Evolutionary conservation across 2,329 filamentous ascomycete genomes (phyloP), one percentile per base, ranked within the genome.

Genomic region (Cladosporium sp.): DNA sequence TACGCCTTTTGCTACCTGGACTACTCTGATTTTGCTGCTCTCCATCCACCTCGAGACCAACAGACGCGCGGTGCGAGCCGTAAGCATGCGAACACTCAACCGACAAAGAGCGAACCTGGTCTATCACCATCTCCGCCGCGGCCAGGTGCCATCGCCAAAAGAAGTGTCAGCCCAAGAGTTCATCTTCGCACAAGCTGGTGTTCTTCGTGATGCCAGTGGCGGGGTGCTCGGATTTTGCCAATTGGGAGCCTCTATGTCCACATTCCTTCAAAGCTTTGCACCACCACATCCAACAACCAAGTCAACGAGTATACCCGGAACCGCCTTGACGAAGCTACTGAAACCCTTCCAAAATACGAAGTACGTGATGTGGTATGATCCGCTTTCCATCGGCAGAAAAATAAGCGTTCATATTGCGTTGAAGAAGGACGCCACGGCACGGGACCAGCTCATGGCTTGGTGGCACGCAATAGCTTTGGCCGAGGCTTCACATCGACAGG

Each of bases 81-180:
- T 99, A 15, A 86, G 85, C 70, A 90, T 97, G 87, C 83, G 84
- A 39, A 90, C 85, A 6, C 79, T 97, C 37, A 97, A 96, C 74
- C 83, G 90, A 20, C 92, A 97, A 73, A 84, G 94, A 37, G 89
- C 92, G 1, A 90, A 88, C 50, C 85, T 97, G 19, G 79, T 96
- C 1, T 87, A 92, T 66, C 81, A 84, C 40, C 71, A 88, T 4
- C 63, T 82, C 12, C 69, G 68, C 5, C 62, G 69, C 34, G 72
- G 68, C 22, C 73, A 69, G 11, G 74, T 89, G 1, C 78, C 90
- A 3, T 80, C 80, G 0, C 92, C 91, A 0, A 74, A 78, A 7
- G 78, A 92, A 64, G 86, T 92, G 1, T 82, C 89, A 0, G 67
- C 64, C 20, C 70, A 74, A 61, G 85, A 88, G 71, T 74, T 76